phyloP scores from a whole-genome alignment of 2,329 filamentous ascomycete species.

The Scedosporium minutisporum region DNA sequence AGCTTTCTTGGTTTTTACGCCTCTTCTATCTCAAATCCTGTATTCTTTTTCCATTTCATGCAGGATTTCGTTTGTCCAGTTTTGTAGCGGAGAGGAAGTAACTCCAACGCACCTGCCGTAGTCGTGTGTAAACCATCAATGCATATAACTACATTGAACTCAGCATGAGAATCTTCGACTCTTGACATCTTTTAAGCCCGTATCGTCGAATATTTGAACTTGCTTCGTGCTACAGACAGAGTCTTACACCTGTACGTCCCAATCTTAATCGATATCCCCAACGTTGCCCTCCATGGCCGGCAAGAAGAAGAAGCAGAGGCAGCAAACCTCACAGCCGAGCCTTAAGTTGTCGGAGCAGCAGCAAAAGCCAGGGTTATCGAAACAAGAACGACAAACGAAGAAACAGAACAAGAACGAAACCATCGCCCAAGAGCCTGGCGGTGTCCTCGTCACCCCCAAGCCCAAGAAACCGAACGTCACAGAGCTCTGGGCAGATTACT shows the following conservation, averaged over 20 bases:
- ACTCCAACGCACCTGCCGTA: background rate
- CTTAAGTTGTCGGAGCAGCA: too few relatives aligned
- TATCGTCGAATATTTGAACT: background rate
- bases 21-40: background rate
- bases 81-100: background rate
- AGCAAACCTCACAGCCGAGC: background rate
- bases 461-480: background rate
- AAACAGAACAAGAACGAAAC: background rate
- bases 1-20: background rate
- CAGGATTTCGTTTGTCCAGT: background rate
- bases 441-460: background rate
- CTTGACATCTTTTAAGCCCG: too few relatives aligned
- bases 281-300: background rate
- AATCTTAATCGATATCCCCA: background rate
- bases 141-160: background rate
- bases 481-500: constrained; percentile 20
- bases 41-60: background rate
- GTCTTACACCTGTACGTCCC: too few relatives aligned
- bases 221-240: too few relatives aligned
- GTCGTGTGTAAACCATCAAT: background rate
- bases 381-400: too few relatives aligned
- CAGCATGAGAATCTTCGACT: background rate
- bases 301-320: constrained; percentile 5
- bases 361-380: too few relatives aligned
- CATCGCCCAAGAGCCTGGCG: background rate